These are phyloP conservation scores for Pseudocercospora vitis DNA, from an alignment of 2,329 filamentous ascomycete species.

Conservation along the genomic window DNA sequence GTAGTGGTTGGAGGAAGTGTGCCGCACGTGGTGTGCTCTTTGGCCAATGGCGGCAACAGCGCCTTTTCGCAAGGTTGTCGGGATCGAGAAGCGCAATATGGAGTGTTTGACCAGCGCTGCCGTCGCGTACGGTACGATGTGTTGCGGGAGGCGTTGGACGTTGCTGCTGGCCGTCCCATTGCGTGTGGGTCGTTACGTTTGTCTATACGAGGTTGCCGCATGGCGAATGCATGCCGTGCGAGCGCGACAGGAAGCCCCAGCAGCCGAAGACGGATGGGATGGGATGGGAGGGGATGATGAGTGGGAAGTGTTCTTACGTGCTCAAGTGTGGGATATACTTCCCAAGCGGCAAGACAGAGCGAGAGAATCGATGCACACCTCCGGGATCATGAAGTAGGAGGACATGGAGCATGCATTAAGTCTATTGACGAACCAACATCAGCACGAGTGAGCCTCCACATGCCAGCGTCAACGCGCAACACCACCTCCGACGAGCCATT, in stretches of 20 bases:
- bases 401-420: not conserved
- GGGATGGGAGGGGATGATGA: not conserved
- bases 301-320: not conserved
- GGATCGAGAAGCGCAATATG: constrained; percentile 2
- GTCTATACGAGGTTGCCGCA: not conserved
- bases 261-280: not conserved
- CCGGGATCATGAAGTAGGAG: not conserved
- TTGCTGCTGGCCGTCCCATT: not conserved
- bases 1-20: not conserved
- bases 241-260: not conserved
- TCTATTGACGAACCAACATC: constrained; percentile 5
- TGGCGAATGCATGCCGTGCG: not conserved
- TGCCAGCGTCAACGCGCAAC: constrained; percentile 2
- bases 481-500: not conserved
- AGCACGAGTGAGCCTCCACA: constrained; percentile 4
- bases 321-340: not conserved
- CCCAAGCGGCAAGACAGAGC: not conserved
- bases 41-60: constrained; percentile 5
- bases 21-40: constrained; percentile 8
- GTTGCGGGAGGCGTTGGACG: not conserved
- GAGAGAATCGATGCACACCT: not conserved
- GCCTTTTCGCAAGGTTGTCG: not conserved
- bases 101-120: not conserved
- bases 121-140: not conserved
- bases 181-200: not conserved